phyloP scores from a whole-genome alignment of 2,329 filamentous ascomycete genomes.

The Ophiostoma perfectum region DNA sequence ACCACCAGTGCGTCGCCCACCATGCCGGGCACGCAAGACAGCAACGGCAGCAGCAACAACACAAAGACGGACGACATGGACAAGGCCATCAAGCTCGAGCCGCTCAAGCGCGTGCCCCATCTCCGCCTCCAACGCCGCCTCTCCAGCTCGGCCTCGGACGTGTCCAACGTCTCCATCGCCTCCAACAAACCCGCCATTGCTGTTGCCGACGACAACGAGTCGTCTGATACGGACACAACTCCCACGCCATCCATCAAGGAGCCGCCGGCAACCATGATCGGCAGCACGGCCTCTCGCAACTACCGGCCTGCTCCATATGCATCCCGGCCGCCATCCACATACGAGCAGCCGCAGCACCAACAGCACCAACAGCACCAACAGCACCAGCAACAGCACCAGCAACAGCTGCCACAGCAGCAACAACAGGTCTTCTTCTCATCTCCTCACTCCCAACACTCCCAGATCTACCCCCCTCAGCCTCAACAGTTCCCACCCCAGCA shows the following conservation, averaged over 20 bases:
- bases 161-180: slow-evolving; percentile 17
- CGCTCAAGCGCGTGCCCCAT: slow-evolving; percentile 15
- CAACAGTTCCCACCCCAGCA: neutral
- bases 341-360: too few species aligned
- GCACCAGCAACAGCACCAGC: neutral
- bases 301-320: neutral
- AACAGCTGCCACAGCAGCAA: neutral
- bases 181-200: slow-evolving; percentile 21
- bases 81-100: neutral
- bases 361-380: neutral
- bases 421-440: neutral
- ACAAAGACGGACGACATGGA: neutral
- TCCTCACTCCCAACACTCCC: neutral
- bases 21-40: neutral
- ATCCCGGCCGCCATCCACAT: too few species aligned
- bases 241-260: slow-evolving; percentile 1
- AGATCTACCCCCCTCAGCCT: neutral
- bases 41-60: neutral
- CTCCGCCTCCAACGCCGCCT: slow-evolving; percentile 18
- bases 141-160: slow-evolving; percentile 13
- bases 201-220: slow-evolving; percentile 8
- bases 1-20: neutral
- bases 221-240: neutral
- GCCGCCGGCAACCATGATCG: neutral
- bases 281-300: neutral